Base-by-base conservation (phyloP, 805 yeast species). In the Tetrapisispora namnaoensis region DNA sequence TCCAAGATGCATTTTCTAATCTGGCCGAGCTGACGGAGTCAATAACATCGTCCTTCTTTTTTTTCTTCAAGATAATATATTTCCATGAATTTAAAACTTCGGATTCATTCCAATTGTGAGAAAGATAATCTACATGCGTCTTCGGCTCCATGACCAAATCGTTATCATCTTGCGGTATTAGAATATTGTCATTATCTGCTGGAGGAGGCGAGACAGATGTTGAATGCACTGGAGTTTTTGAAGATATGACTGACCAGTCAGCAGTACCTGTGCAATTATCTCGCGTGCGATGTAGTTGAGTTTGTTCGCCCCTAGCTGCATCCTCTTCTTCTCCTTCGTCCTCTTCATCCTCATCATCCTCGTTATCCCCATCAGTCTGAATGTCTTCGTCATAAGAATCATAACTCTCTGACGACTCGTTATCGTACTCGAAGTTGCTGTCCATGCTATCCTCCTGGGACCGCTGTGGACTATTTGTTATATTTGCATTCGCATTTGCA, bases 71-170 rank as follows among this genome's bases (percentile, higher is more conserved):
- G 40, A 88, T 89, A 49, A 93, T 84, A 63, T 93, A 93, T 55
- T 96, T 76, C 99, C 99, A 93, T 30, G 96, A 87, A 53, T 86
- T 86, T 13, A 95, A 86, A 30, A 93, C 86, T 63, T 93, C 99
- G 5, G 80, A 70, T 55, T 90, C 98, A 57, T 88, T 87, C 99
- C 99, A 93, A 64, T 93, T 76, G 64, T 93, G 96, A 4, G 96
- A 86, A 46, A 93, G 73, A 67, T 93, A 93, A 70, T 93, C 99
- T 9, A 93, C 99, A 62, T 90, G 97, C 48, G 83, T 77, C 45
- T 85, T 78, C 4, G 98, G 96, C 59, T 85, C 93, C 55, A 79
- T 78, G 46, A 77, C 77, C 36, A 90, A 72, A 60, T 84, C 95
- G 32, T 80, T 78, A 67, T 90, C 97, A 67, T 90, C 97, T 57